A percentile compares a stretch with the other conserved stretches of the same genome.
phyloP scores from a whole-genome alignment of 2,329 filamentous ascomycete species.

The Beauveria australis region DNA sequence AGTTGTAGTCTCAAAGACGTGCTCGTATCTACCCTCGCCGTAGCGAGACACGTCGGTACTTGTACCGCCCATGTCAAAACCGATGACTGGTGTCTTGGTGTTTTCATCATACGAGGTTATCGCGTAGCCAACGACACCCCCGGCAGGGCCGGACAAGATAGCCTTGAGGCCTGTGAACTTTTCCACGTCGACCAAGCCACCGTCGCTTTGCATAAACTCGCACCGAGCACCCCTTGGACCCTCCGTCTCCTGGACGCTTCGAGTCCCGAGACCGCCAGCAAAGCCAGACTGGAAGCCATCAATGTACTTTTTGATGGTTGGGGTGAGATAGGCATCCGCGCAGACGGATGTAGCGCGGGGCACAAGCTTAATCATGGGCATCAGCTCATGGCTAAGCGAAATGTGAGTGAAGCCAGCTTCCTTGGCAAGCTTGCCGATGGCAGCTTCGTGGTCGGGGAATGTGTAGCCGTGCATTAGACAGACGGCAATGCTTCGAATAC shows the following conservation, averaged over 20 bases:
- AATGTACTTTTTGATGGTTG: constrained; percentile 33
- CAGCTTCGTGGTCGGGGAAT: constrained; percentile 75
- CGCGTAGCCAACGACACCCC: constrained; percentile 86
- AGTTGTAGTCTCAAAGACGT: constrained; percentile 89
- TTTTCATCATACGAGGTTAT: constrained; percentile 81
- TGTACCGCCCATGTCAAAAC: constrained; percentile 94
- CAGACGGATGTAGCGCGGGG: constrained; percentile 35
- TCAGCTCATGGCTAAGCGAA: constrained; percentile 40
- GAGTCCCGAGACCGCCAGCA: constrained; percentile 67
- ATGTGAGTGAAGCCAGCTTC: constrained; percentile 72
- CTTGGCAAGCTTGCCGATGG: constrained; percentile 66
- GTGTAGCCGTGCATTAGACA: constrained; percentile 91
- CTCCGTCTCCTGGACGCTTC: constrained; percentile 59
- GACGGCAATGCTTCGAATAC: constrained; percentile 75
- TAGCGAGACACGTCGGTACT: constrained; percentile 88
- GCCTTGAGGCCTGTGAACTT: constrained; percentile 78
- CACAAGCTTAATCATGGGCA: constrained; percentile 38
- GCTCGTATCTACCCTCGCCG: constrained; percentile 77
- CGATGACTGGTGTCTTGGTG: constrained; percentile 79
- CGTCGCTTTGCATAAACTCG: constrained; percentile 93
- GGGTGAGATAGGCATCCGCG: constrained; percentile 37
- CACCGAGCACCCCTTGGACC: constrained; percentile 67
- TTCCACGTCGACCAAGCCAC: constrained; percentile 63
- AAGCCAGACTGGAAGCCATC: constrained; percentile 79
- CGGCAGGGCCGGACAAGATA: constrained; percentile 84